Base-by-base conservation (phyloP, 1,284 basidiomycete genomes). In the Meripilus lineatus region DNA sequence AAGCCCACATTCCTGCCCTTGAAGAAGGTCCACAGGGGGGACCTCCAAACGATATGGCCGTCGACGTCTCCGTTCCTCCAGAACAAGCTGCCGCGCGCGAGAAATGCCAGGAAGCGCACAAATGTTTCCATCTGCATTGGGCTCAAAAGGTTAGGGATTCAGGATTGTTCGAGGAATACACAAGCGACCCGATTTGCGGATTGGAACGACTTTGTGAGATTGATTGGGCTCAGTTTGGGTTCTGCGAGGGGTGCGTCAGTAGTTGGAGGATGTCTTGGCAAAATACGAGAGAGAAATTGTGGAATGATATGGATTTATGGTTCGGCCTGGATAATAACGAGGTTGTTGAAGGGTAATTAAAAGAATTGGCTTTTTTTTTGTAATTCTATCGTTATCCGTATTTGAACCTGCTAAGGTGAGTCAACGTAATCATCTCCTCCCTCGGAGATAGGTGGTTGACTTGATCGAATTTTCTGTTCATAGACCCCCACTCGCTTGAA, bases 101-200 rank as follows among this genome's bases (percentile, higher is more conserved):
- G 37, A 13, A 34, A 11, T 58, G 58, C 33, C 38, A 35, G 14
- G 24, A 38, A 2, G 43, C 50, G 3, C 48, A 46, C 13, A 39
- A 21, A 23, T 18, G 17, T 5, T 46, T 42, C 33, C 24, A 24
- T 18, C n/a, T 10, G 6, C 23, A 36, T 6, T 66, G 63, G 63
- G 26, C 44, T 2, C 32, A 48, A 40, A 35, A 50, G 5, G 50
- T 67, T 14, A 38, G 58, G 15, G 36, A 50, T 17, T 50, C 42
- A 6, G 50, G 57, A 0, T 28, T 64, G 17, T 59, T 66, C 46
- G 53, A 56, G 21, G 46, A 52, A 20, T 58, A 56, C 21, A 48
- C 59, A 42, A 46, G 50, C 40, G 67, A 70, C 48, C 61, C 65
- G 3, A 51, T 70, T 13, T 50, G 46, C 18, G 67, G 65, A 2